phyloP scores from a whole-genome alignment of 192 early-diverging fungal species.

The Gonapodya prolifera region DNA sequence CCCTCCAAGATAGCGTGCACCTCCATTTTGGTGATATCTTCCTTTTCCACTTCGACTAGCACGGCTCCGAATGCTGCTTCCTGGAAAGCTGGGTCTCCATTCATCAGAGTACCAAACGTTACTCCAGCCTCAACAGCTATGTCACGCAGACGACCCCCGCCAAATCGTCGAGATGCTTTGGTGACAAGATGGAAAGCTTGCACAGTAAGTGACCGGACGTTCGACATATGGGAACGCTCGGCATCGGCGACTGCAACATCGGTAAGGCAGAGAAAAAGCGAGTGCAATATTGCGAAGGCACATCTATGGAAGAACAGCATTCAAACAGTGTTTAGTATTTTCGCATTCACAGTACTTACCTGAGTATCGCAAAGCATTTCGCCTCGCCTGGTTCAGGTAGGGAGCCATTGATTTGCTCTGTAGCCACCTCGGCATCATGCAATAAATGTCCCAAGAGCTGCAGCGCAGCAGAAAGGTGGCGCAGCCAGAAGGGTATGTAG shows the following conservation, averaged over 20 bases:
- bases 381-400: background rate
- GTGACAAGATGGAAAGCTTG: too few species aligned
- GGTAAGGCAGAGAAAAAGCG: background rate
- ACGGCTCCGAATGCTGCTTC: background rate
- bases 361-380: background rate
- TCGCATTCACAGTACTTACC: too few species aligned
- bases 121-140: too few species aligned
- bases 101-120: too few species aligned
- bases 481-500: slow-evolving; percentile 30
- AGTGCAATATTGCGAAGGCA: background rate
- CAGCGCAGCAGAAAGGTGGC: slow-evolving; percentile 27
- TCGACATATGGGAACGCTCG: too few species aligned
- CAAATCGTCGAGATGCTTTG: too few species aligned
- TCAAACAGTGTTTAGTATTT: too few species aligned
- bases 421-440: slow-evolving; percentile 28
- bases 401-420: background rate
- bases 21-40: background rate
- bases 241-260: too few species aligned
- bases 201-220: too few species aligned
- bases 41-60: background rate
- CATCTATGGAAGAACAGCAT: background rate
- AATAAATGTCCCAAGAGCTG: slow-evolving; percentile 38
- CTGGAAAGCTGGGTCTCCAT: background rate
- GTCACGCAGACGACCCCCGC: too few species aligned
- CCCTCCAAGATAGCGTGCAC: background rate